A percentile compares a stretch with the other conserved stretches of the same genome.
These are phyloP conservation scores for Wakefieldia striispora DNA, from an alignment of 768 basidiomycete genomes.

Conservation along the genomic window DNA sequence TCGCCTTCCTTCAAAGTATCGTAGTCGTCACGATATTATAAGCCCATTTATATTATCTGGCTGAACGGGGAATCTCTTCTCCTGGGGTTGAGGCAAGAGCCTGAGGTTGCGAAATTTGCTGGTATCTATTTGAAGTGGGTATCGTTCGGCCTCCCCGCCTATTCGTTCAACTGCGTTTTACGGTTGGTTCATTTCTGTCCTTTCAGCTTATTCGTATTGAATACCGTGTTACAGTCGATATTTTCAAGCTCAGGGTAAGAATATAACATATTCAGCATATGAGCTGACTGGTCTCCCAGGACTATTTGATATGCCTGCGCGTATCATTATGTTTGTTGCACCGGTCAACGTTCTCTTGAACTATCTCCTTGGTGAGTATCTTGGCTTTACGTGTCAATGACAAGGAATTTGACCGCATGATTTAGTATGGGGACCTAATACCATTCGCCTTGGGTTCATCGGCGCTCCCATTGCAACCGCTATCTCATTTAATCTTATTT, in stretches of 20 bases:
- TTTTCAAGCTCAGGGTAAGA: slow-evolving; percentile 78
- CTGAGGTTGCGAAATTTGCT: slow-evolving; percentile 76
- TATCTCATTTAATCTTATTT: slow-evolving; percentile 81
- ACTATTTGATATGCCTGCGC: slow-evolving; percentile 81
- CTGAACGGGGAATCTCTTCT: slow-evolving; percentile 79
- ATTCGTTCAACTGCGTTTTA: slow-evolving; percentile 53
- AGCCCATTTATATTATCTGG: slow-evolving; percentile 73
- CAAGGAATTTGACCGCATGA: slow-evolving; percentile 45
- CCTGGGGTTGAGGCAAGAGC: slow-evolving; percentile 70
- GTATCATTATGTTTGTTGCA: slow-evolving; percentile 76
- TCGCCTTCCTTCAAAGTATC: neutral
- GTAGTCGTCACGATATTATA: neutral
- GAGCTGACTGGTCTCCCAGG: slow-evolving; percentile 37
- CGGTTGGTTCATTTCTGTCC: slow-evolving; percentile 29
- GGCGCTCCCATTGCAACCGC: slow-evolving; percentile 91
- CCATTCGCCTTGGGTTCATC: slow-evolving; percentile 80
- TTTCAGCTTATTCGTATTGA: slow-evolving; percentile 49
- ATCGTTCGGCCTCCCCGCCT: slow-evolving; percentile 75
- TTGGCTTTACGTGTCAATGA: neutral
- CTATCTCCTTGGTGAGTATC: slow-evolving; percentile 65
- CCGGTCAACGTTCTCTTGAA: slow-evolving; percentile 85
- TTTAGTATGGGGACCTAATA: slow-evolving; percentile 87
- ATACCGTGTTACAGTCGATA: slow-evolving; percentile 35
- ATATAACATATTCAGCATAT: slow-evolving; percentile 14
- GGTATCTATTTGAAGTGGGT: slow-evolving; percentile 73